Conservation (phyloP, 2,329 filamentous ascomycete genomes). For the Cytospora schulzeri region DNA sequence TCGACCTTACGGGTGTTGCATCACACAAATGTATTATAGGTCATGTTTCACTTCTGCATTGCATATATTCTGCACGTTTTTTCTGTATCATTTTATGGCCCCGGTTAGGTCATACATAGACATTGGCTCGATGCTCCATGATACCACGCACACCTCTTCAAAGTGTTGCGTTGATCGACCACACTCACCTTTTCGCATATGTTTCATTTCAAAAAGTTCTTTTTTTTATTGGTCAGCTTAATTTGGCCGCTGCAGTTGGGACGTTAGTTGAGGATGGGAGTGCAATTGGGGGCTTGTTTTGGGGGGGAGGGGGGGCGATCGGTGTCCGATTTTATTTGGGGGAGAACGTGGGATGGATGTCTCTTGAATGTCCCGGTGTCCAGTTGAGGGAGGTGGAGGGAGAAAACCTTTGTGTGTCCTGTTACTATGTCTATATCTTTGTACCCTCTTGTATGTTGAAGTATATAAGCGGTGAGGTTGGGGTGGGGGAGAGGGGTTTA, state of each 20-base stretch:
- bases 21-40: constrained; percentile 2
- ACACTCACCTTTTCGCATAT: constrained; percentile 7
- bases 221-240: not conserved
- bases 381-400: not conserved
- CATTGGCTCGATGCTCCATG: constrained; percentile 26
- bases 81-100: constrained; percentile 17
- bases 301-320: not conserved
- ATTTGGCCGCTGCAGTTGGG: not conserved
- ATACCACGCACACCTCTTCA: constrained; percentile 22
- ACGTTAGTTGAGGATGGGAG: not conserved
- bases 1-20: not conserved
- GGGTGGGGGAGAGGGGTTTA: not conserved
- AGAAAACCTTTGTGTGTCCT: not conserved
- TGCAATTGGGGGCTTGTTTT: not conserved
- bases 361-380: not conserved
- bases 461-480: constrained; percentile 4
- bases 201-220: not conserved
- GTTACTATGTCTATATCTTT: constrained; percentile 6
- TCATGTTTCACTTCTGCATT: constrained; percentile 19
- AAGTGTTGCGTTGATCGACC: constrained; percentile 13
- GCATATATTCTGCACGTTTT: constrained; percentile 22
- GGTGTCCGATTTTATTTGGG: not conserved
- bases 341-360: not conserved
- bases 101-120: constrained; percentile 21
- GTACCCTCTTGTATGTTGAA: constrained; percentile 7